These are phyloP conservation scores for Penicillium crystallinum DNA, from an alignment of 495 filamentous ascomycete genomes.

Conservation along the genomic window DNA sequence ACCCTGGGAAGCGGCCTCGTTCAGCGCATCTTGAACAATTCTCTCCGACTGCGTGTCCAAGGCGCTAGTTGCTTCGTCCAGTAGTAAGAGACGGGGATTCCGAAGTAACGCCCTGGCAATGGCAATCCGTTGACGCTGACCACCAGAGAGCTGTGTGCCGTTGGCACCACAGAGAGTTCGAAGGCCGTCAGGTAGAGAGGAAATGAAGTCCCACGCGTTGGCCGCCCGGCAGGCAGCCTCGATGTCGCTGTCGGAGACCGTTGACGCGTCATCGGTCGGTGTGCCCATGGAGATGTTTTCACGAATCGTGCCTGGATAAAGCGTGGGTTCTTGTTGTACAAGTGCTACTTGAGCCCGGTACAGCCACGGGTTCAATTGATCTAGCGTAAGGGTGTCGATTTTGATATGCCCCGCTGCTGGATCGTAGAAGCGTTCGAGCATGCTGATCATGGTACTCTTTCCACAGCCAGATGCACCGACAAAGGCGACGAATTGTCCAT, in stretches of 20 bases:
- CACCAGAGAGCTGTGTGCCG: conserved; percentile 30
- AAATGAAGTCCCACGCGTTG: conserved; percentile 31
- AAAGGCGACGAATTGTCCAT: conserved; percentile 44
- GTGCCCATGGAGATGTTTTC: conserved; percentile 42
- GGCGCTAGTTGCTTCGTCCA: conserved; percentile 56
- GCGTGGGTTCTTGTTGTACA: conserved; percentile 38
- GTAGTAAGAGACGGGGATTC: conserved; percentile 40
- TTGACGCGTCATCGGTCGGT: conserved; percentile 10
- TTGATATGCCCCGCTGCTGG: conserved; percentile 26
- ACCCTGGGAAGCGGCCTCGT: conserved; percentile 27
- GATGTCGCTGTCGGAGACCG: conserved; percentile 12
- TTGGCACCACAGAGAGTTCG: conserved; percentile 20
- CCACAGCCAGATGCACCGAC: conserved; percentile 54
- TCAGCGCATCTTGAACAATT: conserved; percentile 31
- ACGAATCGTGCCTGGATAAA: conserved; percentile 40
- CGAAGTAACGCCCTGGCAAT: conserved; percentile 48
- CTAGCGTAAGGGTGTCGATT: conserved; percentile 18
- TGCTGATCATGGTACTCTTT: conserved; percentile 50
- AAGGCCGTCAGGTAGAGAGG: conserved; percentile 26
- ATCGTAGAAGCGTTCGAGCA: conserved; percentile 54
- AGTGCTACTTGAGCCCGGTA: conserved; percentile 28
- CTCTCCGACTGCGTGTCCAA: conserved; percentile 49
- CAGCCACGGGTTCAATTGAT: conserved; percentile 8
- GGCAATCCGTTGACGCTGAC: conserved; percentile 47
- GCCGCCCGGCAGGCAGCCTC: conserved; percentile 26